Base-by-base conservation (phyloP, 2,329 filamentous ascomycete genomes). In the Fusarium longipes region DNA sequence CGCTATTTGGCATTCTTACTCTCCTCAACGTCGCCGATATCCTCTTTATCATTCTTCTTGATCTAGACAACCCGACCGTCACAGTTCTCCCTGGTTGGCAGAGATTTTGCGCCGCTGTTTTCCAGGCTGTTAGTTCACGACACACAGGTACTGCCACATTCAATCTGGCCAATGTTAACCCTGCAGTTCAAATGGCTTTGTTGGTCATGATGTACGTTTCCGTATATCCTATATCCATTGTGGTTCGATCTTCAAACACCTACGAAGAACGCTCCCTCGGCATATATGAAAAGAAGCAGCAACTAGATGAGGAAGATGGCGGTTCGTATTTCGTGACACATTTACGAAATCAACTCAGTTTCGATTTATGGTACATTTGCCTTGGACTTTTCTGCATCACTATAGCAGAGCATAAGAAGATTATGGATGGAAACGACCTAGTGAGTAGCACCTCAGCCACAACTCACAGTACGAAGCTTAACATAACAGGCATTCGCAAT, bases 131-230 rank as follows among this genome's bases (percentile, higher is more conserved):
- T 64, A 87, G 70, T 76, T 82, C 64, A 74, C 84, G 59, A 65
- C 86, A 72, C 78, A 80, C 75, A 74, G 86, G 61, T 76, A 86
- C 70, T 76, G 81, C 79, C 77, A 85, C 77, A 70, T 87, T 87
- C 30, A 74, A 78, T 18, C 79, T 87, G 14, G 74, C 83, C 5
- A 74, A 73, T 1, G 78, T 88, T 3, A 85, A 83, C 35, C 84
- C 87, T 7, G 82, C 81, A 4, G 81, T 88, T 0, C 87, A 87
- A 58, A 82, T 89, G 33, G 82, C 86, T 32, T 84, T 88, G 57
- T 78, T 89, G 0, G 81, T 87, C 42, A 89, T 89, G 87, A 89
- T 90, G 87, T 89, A 89, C 74, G 88, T 89, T 44, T 83, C 84
- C 7, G 83, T 86, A 6, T 88, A 87, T 59, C 87, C 87, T 0